Evolutionary conservation across 176 grass and related monocot genomes (phyloP).

Genomic region (Rhynchospora breviuscula): DNA sequence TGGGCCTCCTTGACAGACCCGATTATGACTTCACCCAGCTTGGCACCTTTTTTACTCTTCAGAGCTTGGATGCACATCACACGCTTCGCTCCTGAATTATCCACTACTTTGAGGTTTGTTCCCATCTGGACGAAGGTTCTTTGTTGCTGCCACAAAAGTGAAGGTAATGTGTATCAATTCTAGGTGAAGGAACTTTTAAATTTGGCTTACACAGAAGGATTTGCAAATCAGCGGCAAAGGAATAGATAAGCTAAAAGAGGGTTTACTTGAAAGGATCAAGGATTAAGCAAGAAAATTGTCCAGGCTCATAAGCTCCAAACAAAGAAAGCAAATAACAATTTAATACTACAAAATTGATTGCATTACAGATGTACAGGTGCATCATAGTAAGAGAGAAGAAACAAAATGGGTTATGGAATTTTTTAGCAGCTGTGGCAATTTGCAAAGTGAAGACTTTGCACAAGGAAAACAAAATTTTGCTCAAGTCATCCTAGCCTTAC

Average conservation of each 20-base stretch:
- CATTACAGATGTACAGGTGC: neutral
- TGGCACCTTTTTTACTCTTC: slow-evolving; percentile 72
- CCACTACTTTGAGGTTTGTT: slow-evolving; percentile 93
- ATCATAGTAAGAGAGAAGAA: neutral
- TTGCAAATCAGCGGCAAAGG: neutral
- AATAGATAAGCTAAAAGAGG: neutral
- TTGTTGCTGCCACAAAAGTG: slow-evolving; percentile 62
- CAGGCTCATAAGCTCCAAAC: neutral
- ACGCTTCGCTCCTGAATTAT: slow-evolving; percentile 92
- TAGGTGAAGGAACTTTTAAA: neutral
- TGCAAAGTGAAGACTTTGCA: neutral
- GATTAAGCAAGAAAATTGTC: neutral
- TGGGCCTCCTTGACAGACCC: slow-evolving; percentile 93
- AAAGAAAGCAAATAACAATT: neutral
- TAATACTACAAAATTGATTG: neutral
- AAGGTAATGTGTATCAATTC: neutral
- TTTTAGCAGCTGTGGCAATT: neutral
- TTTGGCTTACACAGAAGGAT: neutral
- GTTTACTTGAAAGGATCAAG: neutral
- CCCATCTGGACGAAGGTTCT: slow-evolving; percentile 99
- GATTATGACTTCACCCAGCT: slow-evolving; percentile 75
- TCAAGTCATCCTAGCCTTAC: neutral
- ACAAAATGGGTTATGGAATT: neutral
- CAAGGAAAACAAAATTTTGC: neutral
- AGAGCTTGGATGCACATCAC: slow-evolving; percentile 94